Base-by-base conservation (phyloP, 1,284 basidiomycete species). In the Vanrija sp. region DNA sequence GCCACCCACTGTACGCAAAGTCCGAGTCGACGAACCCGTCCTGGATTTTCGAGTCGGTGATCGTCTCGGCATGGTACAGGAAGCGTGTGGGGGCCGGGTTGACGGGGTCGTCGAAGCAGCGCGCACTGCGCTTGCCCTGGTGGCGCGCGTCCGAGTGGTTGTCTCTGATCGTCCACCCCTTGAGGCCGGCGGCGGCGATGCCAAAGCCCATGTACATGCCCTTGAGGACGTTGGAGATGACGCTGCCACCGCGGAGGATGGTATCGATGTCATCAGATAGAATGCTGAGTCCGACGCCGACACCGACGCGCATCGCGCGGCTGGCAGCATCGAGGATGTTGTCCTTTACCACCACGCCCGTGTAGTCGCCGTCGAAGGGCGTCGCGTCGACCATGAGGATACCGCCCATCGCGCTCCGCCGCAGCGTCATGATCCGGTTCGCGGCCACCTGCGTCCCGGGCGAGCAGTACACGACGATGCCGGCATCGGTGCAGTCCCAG, bases 381-480 rank as follows among this genome's bases (percentile, higher is more conserved):
- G 66, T 63, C 9, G 65, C 67, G 54, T 80, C 78, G 19, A 79
- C 78, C 57, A 78, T 65, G 53, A 80, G 69, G 54, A 80, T 78
- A 5, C 79, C 79, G 4, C 77, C 78, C 67, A 80, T 76, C 3
- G 70, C 68, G 3, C 69, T 69, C 10, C 60, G 48, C 0, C 55
- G 55, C n/a, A 62, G 55, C 6, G 76, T 62, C n/a, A 61, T 54
- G 55, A 78, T 73, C 9, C 55, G 69, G 64, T 80, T 80, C 51
- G 67, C 62, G 12, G 69, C 60, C 47, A 80, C 66, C 18, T 65
- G 53, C 2, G 77, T 75, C 1, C 77, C 78, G 1, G 76, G 77
- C 0, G 78, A 77, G 46, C 79, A 77, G 55, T 78, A 80, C 25
- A 80, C 64, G 28, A 79, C 76, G 42, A 78, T 69, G 3, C 73